Evolutionary conservation across 1,284 basidiomycete species (phyloP), one percentile per base, ranked within the genome.

Genomic region (Hypsizygus ulmarius): DNA sequence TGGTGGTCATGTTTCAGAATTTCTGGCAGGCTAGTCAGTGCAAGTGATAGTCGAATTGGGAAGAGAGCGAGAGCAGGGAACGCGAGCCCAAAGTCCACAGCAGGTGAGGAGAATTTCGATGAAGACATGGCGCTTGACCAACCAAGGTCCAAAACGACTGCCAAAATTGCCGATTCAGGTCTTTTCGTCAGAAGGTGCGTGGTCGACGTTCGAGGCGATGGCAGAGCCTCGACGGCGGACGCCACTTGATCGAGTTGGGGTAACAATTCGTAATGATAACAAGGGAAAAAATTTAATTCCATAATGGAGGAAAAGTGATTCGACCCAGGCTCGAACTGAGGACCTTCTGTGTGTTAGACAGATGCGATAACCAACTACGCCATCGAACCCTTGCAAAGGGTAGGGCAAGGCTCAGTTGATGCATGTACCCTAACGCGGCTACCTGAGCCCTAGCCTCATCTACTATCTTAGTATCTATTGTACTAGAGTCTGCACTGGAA

Each of bases 341-440:
- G 53, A 52, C 54, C 54, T 55, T 55, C 51, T 53, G 51, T 55
- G 53, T 54, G 52, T 49, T 36, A 51, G 80, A 82, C 80, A 82
- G 79, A 80, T 79, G 79, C 78, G 81, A 81, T 82, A 82, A 84
- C 82, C 82, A 84, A 82, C 82, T 84, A 84, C 82, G 81, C 83
- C 83, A 84, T 76, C 79, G 72, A 73, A 10, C 12, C 14, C 21
- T 25, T 25, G 21, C 21, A 25, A 25, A 7, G 21, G 21, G 3
- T 54, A n/a, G n/a, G n/a, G n/a, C n/a, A n/a, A n/a, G n/a, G n/a
- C n/a, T n/a, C n/a, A n/a, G n/a, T n/a, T n/a, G n/a, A n/a, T n/a
- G n/a, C n/a, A n/a, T n/a, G n/a, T n/a, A n/a, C n/a, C n/a, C n/a
- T n/a, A n/a, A n/a, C n/a, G n/a, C n/a, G n/a, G n/a, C n/a, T n/a